A percentile compares a stretch with the other conserved stretches of the same genome.
phyloP scores from a whole-genome alignment of 2,329 filamentous ascomycete species.

The Ploettnerulaceae sp. region DNA sequence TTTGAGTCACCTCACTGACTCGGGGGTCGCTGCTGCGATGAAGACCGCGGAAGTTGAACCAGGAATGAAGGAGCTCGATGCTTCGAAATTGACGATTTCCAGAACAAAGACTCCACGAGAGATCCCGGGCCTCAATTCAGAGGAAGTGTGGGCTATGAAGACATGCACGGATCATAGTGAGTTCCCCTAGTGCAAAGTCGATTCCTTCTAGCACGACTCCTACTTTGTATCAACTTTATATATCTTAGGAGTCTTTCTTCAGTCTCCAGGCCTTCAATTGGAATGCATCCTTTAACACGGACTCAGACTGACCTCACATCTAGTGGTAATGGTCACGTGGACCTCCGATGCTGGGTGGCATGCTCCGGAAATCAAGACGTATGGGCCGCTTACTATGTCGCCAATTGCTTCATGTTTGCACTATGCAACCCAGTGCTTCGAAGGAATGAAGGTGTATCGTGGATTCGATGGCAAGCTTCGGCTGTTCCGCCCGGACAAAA shows the following conservation, averaged over 20 bases:
- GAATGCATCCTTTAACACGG: background rate
- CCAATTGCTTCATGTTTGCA: constrained; percentile 77
- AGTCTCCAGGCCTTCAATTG: too few relatives aligned
- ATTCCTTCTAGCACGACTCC: background rate
- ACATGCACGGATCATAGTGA: constrained; percentile 13
- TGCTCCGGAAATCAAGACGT: constrained; percentile 68
- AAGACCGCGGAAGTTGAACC: constrained; percentile 5
- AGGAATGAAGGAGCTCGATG: constrained; percentile 43
- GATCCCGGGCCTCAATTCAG: constrained; percentile 39
- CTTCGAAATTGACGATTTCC: constrained; percentile 53
- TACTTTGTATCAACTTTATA: background rate
- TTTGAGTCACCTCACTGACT: constrained; percentile 18
- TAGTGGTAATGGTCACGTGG: constrained; percentile 68
- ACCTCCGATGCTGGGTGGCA: constrained; percentile 62
- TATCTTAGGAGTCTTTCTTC: too few relatives aligned
- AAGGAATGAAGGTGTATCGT: constrained; percentile 67
- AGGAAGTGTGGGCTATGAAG: constrained; percentile 15
- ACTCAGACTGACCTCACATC: background rate
- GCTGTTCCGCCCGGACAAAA: constrained; percentile 55
- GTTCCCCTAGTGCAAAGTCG: background rate
- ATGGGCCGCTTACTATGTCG: constrained; percentile 71
- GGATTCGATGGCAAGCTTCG: constrained; percentile 61
- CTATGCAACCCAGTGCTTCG: constrained; percentile 45
- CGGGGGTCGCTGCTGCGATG: constrained; percentile 16
- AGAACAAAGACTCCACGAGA: constrained; percentile 43